Conservation (phyloP, 768 basidiomycete genomes). For the Rhizopogon sp. region DNA sequence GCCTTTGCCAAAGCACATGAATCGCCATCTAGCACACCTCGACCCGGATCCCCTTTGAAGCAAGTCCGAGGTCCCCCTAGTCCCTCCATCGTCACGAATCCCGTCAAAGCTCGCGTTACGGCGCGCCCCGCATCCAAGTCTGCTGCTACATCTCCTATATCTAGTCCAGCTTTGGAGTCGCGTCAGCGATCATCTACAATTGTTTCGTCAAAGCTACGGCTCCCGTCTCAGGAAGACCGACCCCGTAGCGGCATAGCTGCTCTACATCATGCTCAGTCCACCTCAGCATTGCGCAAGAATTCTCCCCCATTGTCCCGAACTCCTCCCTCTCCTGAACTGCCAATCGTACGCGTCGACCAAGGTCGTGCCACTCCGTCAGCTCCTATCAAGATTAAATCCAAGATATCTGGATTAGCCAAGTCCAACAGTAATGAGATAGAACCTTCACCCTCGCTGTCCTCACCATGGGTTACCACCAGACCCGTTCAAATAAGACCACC, state of each 20-base stretch:
- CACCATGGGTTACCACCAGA: slow-evolving; percentile 27
- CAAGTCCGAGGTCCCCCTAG: slow-evolving; percentile 29
- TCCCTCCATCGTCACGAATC: slow-evolving; percentile 19
- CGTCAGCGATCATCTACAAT: slow-evolving; percentile 27
- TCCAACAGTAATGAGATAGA: slow-evolving; percentile 10
- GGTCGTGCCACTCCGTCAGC: slow-evolving; percentile 13
- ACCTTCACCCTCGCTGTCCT: slow-evolving; percentile 32
- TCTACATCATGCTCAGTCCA: slow-evolving; percentile 21
- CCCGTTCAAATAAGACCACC: slow-evolving; percentile 21
- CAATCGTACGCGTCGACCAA: slow-evolving; percentile 3
- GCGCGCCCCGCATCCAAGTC: slow-evolving; percentile 27
- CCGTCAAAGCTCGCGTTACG: slow-evolving; percentile 20
- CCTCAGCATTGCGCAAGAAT: slow-evolving; percentile 14
- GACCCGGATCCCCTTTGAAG: slow-evolving; percentile 34
- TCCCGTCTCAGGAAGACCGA: slow-evolving; percentile 28
- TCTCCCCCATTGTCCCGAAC: slow-evolving; percentile 8
- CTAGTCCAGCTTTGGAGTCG: slow-evolving; percentile 12
- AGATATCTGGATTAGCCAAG: slow-evolving; percentile 48
- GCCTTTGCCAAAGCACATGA: slow-evolving; percentile 10
- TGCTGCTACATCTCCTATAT: slow-evolving; percentile 5
- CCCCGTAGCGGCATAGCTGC: slow-evolving; percentile 23
- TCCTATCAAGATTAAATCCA: slow-evolving; percentile 53
- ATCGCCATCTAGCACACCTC: slow-evolving; percentile 30
- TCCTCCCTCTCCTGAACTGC: slow-evolving; percentile 10
- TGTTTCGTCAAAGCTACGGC: slow-evolving; percentile 16